Conservation (phyloP, 306 rosid species). For the Quercus ilex region DNA sequence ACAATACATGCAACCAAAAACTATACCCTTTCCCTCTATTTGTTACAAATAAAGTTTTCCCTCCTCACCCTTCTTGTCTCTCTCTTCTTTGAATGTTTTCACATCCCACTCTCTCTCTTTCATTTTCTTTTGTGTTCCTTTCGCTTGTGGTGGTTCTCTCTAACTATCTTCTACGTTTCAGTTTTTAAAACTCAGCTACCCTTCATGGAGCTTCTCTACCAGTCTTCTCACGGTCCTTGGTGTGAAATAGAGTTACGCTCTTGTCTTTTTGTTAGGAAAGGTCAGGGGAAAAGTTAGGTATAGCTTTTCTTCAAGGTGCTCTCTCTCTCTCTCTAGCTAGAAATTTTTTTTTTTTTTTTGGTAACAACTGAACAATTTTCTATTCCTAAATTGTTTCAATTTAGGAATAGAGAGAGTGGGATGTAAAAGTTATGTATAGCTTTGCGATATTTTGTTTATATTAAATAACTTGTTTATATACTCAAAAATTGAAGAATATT, state of each 20-base stretch:
- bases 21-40: background rate
- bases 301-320: background rate
- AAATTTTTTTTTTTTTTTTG: background rate
- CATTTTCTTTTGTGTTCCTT: background rate
- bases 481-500: no score
- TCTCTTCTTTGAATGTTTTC: background rate
- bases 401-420: no score
- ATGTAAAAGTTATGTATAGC: no score
- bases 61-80: constrained; percentile 1
- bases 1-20: background rate
- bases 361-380: background rate
- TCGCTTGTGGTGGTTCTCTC: background rate
- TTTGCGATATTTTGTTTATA: background rate
- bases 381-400: background rate
- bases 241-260: background rate
- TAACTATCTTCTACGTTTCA: background rate
- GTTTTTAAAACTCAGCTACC: constrained; percentile 6
- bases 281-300: background rate
- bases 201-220: constrained; percentile 21
- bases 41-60: background rate
- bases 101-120: background rate
- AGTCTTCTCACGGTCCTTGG: constrained; percentile 24
- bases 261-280: background rate
- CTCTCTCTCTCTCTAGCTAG: background rate
- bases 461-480: no score